phyloP scores from a whole-genome alignment of 768 basidiomycete species.

The Boletus pseudopeckii region DNA sequence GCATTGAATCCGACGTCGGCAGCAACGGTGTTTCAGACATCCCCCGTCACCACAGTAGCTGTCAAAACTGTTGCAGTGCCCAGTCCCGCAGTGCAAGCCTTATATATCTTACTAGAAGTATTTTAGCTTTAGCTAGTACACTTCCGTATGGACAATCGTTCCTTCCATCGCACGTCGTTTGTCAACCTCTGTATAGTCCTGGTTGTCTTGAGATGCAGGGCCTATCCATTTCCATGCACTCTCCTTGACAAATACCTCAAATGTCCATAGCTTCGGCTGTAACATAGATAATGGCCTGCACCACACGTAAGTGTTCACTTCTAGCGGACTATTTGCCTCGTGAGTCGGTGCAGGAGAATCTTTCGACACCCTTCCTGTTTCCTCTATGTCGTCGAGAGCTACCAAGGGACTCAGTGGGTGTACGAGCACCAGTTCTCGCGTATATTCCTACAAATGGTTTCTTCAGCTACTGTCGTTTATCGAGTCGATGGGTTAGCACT shows the following conservation, averaged over 20 bases:
- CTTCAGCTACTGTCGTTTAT: not conserved
- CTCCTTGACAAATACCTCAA: conserved; percentile 72
- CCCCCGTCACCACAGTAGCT: no score
- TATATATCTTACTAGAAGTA: not conserved
- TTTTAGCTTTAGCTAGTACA: not conserved
- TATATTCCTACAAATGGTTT: conserved; percentile 65
- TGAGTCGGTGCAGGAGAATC: conserved; percentile 35
- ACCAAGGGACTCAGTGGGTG: conserved; percentile 49
- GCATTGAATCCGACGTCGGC: not conserved
- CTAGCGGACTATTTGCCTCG: conserved; percentile 35
- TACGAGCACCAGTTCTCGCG: conserved; percentile 48
- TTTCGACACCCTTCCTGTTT: conserved; percentile 35
- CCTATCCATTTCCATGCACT: conserved; percentile 81
- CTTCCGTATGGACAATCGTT: conserved; percentile 17
- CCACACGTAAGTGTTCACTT: conserved; percentile 79
- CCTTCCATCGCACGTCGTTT: conserved; percentile 41
- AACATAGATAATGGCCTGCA: conserved; percentile 40
- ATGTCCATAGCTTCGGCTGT: conserved; percentile 69
- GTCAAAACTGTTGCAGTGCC: no score
- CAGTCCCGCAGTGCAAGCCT: not conserved
- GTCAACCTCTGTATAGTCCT: conserved; percentile 54
- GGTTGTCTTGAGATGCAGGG: conserved; percentile 29
- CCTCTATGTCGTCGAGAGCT: conserved; percentile 26
- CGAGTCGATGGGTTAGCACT: conserved; percentile 21
- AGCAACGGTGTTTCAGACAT: conserved; percentile 18